Base-by-base conservation (phyloP, 2,329 filamentous ascomycete species). In the Claviceps sp. region DNA sequence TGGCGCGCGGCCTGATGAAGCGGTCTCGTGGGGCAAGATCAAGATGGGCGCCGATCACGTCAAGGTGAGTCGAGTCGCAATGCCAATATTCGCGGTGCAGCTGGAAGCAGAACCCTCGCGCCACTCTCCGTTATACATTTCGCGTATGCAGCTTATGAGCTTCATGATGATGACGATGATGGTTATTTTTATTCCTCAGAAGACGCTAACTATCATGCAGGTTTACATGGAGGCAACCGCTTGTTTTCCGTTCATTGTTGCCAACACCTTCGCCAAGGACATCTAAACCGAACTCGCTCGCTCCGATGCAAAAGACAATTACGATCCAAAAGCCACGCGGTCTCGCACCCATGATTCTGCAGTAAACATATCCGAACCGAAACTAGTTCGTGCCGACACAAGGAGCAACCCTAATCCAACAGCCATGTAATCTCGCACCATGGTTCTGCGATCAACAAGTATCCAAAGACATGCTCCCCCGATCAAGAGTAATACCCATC, bases 11-110 rank as follows among this genome's bases (percentile, higher is more conserved):
- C 93, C 93, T 4, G 93, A 98, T 62, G 93, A 98, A 71, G 93
- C 93, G 5, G 87, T 98, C 16, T 96, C 90, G 56, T 98, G 93
- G 93, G 93, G 93, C 3, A 98, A 98, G 75, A 96, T 98, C 68
- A 96, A 94, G 68, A 75, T 83, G 43, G 86, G 84, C 50, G 93
- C 85, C 1, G 85, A 93, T 56, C 86, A 83, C 60, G 90, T 97
- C 52, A 98, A 97, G 82, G 87, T 88, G 66, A 59, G 72, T 45
- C 22, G 66, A 59, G 72, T 45, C 22, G 20, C 39, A 11, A 1
- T 17, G 29, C 9, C 29, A 34, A 34, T 34, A 0, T 34, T 34
- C 29, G 11, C 29, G 29, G 29, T 34, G 9, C 29, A 34, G 9
- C 29, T 34, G 11, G 29, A 9, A 11, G 11, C 29, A 11, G 8